These are phyloP conservation scores for Coemansia sp. DNA, from an alignment of 371 early-diverging fungal genomes.

Conservation along the genomic window DNA sequence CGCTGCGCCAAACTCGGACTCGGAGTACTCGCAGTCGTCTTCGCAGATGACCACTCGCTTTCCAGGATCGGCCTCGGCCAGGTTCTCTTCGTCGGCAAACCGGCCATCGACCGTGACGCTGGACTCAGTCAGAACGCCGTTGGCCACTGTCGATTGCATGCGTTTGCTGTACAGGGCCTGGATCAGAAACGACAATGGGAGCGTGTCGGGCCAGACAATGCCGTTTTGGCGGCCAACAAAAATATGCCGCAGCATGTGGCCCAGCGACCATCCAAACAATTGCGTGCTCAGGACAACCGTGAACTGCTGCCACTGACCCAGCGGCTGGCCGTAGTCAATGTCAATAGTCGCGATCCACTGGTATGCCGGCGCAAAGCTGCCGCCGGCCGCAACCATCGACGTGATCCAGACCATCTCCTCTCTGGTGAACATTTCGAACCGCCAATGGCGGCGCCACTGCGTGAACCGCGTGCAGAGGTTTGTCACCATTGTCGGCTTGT, in stretches of 20 bases:
- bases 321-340: slow-evolving; percentile 32
- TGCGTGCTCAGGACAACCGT: slow-evolving; percentile 34
- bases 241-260: slow-evolving; percentile 30
- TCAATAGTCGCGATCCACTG: slow-evolving; percentile 45
- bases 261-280: slow-evolving; percentile 44
- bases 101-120: background rate
- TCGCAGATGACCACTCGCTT: background rate
- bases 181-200: slow-evolving; percentile 33
- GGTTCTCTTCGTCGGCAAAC: background rate
- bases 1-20: slow-evolving; percentile 10
- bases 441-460: slow-evolving; percentile 1
- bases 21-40: background rate
- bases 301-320: slow-evolving; percentile 36
- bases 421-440: slow-evolving; percentile 12
- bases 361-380: slow-evolving; percentile 45
- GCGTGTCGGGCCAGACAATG: slow-evolving; percentile 39
- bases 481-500: background rate
- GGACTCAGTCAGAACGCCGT: background rate
- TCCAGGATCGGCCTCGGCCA: background rate
- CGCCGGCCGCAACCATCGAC: slow-evolving; percentile 45
- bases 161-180: slow-evolving; percentile 19
- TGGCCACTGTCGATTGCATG: background rate
- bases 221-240: slow-evolving; percentile 33
- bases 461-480: background rate
- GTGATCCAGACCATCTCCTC: slow-evolving; percentile 47